Evolutionary conservation across 1,139 yeast species (phyloP).

Genomic region (Geotrichum restrictum): DNA sequence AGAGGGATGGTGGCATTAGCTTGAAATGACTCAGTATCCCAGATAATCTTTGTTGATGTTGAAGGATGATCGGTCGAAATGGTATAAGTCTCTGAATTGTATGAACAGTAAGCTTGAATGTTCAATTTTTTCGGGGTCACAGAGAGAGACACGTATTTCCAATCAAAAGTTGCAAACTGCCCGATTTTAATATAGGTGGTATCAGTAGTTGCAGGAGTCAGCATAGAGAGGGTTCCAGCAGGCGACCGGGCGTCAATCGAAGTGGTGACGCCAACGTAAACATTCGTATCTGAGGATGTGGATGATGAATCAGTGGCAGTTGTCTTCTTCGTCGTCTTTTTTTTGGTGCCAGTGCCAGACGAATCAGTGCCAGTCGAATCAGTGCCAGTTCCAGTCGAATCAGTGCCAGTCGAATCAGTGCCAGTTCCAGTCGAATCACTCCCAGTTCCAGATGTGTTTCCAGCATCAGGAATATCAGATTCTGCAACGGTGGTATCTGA

Average conservation of each 20-base stretch:
- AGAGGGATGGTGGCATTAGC: slow-evolving; percentile 33
- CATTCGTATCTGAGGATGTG: slow-evolving; percentile 12
- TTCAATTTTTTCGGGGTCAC: slow-evolving; percentile 40
- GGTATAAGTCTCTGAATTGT: slow-evolving; percentile 40
- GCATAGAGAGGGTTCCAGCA: slow-evolving; percentile 39
- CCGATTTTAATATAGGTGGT: slow-evolving; percentile 42
- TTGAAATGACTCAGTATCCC: slow-evolving; percentile 40
- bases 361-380: not conserved
- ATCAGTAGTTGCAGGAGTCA: slow-evolving; percentile 38
- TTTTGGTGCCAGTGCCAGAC: slow-evolving; percentile 1
- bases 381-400: not conserved
- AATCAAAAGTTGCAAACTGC: slow-evolving; percentile 41
- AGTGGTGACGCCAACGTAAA: slow-evolving; percentile 20
- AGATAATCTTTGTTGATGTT: slow-evolving; percentile 34
- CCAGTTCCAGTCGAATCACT: not conserved
- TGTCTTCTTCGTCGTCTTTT: slow-evolving; percentile 7
- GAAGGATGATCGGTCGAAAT: slow-evolving; percentile 37
- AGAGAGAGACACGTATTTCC: slow-evolving; percentile 40
- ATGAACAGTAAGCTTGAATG: slow-evolving; percentile 40
- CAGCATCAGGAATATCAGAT: slow-evolving; percentile 4
- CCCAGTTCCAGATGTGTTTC: not conserved
- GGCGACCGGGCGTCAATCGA: slow-evolving; percentile 38
- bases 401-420: slow-evolving; percentile 2
- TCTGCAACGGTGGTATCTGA: not conserved
- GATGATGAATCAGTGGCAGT: slow-evolving; percentile 11